Evolutionary conservation across 805 yeast species (phyloP), one percentile per base, ranked within the genome.

Genomic region (Suhomyces canberraensis): DNA sequence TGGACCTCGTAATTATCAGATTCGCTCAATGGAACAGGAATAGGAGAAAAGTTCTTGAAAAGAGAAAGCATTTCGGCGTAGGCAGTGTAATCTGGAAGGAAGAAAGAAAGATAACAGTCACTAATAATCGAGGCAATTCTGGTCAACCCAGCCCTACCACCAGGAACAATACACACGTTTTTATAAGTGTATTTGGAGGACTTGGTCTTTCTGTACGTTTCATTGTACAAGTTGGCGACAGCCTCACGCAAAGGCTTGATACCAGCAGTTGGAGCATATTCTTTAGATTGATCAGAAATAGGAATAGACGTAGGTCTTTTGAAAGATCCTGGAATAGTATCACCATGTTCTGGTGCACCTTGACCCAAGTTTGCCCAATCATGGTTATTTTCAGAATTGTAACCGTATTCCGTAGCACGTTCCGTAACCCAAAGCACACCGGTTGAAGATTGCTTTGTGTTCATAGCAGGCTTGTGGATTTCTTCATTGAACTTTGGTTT

Each of bases 401-500:
- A 77, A 0, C 83, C 83, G 50, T 76, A 73, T 42, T 73, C 81
- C 29, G 61, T 56, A 20, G 83, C 83, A 42, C 81, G 61, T 48
- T 77, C 82, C 1, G 83, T 77, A 37, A 76, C 76, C 83, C 83
- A 77, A 35, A 77, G 69, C 22, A 77, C 83, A 38, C 83, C 83
- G 0, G 83, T 77, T 9, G 80, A 75, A 9, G 79, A 72, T 47
- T 76, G 80, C 39, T 68, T 66, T 24, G 75, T 73, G 56, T 77
- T 78, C 64, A 77, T 58, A 7, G 81, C 83, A 4, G 83, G 83
- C 47, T 73, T 71, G 48, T 69, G 69, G 36, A 71, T 68, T 20
- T 60, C 68, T 35, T 64, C 69, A 35, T 66, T 60, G 47, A 63
- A 57, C 31, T 61, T 51, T 4, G 79, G 78, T 21, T 63, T 64